A percentile compares a stretch with the other conserved stretches of the same genome.
Evolutionary conservation across 2,329 filamentous ascomycete genomes (phyloP).

Genomic region (Botryotinia calthae): DNA sequence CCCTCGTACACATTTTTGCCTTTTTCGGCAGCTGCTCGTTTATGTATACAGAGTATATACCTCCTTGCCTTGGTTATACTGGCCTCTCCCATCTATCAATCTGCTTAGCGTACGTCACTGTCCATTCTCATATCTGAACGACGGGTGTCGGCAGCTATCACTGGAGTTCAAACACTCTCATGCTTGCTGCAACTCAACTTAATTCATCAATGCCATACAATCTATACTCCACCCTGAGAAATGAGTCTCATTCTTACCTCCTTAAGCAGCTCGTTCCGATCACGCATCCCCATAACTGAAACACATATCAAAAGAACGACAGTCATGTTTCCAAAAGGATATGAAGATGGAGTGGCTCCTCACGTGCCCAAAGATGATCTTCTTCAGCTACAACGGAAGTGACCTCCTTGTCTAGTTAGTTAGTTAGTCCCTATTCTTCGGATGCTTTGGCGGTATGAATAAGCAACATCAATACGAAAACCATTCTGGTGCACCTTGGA

Average conservation of each 20-base stretch:
- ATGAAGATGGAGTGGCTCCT: neutral
- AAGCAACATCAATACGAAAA: neutral
- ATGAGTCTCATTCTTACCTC: neutral
- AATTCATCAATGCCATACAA: neutral
- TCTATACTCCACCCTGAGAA: neutral
- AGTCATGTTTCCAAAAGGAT: neutral
- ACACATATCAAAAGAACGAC: neutral
- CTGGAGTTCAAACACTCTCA: neutral
- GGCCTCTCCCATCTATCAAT: neutral
- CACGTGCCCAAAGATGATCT: neutral
- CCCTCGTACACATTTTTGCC: neutral
- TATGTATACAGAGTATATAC: neutral
- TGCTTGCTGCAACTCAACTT: neutral
- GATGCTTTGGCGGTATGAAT: neutral
- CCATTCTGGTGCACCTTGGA: neutral
- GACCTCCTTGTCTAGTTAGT: neutral
- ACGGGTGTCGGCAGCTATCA: neutral
- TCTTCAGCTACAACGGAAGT: neutral
- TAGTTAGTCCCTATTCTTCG: neutral
- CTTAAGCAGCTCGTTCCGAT: neutral
- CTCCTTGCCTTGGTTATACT: neutral
- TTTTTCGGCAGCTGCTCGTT: neutral
- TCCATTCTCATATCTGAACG: neutral
- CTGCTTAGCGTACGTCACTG: neutral
- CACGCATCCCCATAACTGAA: neutral